A percentile compares a stretch with the other conserved stretches of the same genome.
Evolutionary conservation across 1,139 yeast genomes (phyloP).

Genomic region (Groenewaldozyma auringiensis): DNA sequence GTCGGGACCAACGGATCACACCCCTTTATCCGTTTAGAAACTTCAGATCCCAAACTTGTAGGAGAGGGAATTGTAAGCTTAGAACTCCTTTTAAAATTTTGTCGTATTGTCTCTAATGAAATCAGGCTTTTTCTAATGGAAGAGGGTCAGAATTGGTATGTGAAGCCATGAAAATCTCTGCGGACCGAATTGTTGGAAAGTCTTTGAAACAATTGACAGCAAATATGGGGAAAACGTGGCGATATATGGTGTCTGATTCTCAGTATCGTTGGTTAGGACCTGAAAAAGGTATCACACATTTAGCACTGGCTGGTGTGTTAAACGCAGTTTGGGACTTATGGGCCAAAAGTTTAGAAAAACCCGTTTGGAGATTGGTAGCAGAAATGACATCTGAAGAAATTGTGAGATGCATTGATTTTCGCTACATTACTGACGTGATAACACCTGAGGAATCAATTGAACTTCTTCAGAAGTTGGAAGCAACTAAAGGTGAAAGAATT

Average conservation of each 20-base stretch:
- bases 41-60: conserved; percentile 17
- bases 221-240: conserved; percentile 33
- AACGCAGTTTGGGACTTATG: conserved; percentile 34
- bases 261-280: conserved; percentile 35
- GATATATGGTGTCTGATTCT: conserved; percentile 31
- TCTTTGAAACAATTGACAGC: conserved; percentile 25
- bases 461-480: conserved; percentile 23
- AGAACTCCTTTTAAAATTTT: too few relatives aligned
- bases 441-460: conserved; percentile 32
- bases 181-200: conserved; percentile 22
- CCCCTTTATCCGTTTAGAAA: conserved; percentile 20
- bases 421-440: conserved; percentile 31
- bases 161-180: conserved; percentile 21
- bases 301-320: conserved; percentile 26
- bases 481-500: conserved; percentile 27
- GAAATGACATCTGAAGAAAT: conserved; percentile 33
- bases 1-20: conserved; percentile 31
- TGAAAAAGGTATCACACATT: conserved; percentile 31
- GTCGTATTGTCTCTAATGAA: too few relatives aligned
- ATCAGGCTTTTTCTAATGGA: conserved; percentile 24
- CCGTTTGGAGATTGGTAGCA: conserved; percentile 32
- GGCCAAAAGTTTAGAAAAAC: conserved; percentile 29
- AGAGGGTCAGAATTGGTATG: conserved; percentile 25
- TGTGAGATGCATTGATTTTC: conserved; percentile 31
- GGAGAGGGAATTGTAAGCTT: conserved; percentile 25